Evolutionary conservation across 2,329 filamentous ascomycete species (phyloP).

Genomic region (Neofusicoccum umdonicola): DNA sequence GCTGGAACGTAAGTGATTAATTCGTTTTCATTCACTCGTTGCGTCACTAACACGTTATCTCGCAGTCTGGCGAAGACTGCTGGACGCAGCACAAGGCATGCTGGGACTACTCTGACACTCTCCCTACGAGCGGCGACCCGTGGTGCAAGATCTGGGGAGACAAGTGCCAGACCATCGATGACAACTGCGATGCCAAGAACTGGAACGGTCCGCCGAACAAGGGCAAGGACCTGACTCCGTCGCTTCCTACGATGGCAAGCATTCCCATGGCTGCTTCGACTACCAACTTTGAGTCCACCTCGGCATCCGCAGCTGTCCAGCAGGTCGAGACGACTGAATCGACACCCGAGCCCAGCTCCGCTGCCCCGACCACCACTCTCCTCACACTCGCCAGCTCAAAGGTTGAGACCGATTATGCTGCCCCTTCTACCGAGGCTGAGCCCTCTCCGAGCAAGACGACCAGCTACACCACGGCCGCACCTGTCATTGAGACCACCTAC

Average conservation of each 20-base stretch:
- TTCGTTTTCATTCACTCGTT: background rate
- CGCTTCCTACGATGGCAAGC: slow-evolving; percentile 22
- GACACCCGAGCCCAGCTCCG: background rate
- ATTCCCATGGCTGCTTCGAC: slow-evolving; percentile 16
- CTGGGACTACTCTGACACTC: slow-evolving; percentile 59
- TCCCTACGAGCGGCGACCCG: slow-evolving; percentile 52
- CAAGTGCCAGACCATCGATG: slow-evolving; percentile 55
- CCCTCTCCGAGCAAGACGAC: background rate
- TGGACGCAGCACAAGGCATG: slow-evolving; percentile 25
- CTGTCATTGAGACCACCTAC: background rate
- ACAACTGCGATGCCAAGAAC: slow-evolving; percentile 40
- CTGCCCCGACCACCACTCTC: background rate
- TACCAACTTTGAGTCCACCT: slow-evolving; percentile 4
- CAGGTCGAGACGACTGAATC: background rate
- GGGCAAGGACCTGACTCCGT: slow-evolving; percentile 39
- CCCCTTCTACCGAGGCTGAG: background rate
- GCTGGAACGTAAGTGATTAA: slow-evolving; percentile 52
- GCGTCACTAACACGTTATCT: background rate
- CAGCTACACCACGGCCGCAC: background rate
- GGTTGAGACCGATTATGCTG: background rate
- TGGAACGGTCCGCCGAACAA: slow-evolving; percentile 46
- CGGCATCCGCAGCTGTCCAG: background rate
- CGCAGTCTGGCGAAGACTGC: slow-evolving; percentile 27
- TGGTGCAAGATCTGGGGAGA: slow-evolving; percentile 62
- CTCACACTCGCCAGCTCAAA: background rate